These are phyloP conservation scores for Acer yangbiense DNA, from an alignment of 345 rosid species.

Conservation along the genomic window DNA sequence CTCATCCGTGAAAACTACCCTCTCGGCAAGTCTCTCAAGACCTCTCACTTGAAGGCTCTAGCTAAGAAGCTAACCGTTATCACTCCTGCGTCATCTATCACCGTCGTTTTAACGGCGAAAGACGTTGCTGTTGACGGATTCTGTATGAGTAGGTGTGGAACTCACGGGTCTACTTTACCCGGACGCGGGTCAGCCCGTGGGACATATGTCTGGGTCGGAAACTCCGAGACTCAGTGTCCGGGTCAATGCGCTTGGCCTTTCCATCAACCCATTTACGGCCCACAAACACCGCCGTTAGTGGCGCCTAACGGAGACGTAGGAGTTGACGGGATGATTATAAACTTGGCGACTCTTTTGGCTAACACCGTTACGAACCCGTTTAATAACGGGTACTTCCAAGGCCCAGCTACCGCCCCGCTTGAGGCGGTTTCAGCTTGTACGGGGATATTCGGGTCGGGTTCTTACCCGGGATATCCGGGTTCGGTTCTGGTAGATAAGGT, in stretches of 20 bases:
- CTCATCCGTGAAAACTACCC: constrained; percentile 58
- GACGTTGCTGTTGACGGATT: constrained; percentile 83
- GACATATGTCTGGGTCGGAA: constrained; percentile 84
- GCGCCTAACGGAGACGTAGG: constrained; percentile 96
- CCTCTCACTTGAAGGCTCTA: constrained; percentile 51
- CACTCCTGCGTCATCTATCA: constrained; percentile 37
- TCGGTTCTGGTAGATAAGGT: constrained; percentile 59
- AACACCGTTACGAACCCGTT: constrained; percentile 83
- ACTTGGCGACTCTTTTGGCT: constrained; percentile 73
- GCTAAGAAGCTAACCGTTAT: constrained; percentile 44
- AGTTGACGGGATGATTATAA: constrained; percentile 88
- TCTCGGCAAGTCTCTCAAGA: constrained; percentile 60
- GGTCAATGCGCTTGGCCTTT: constrained; percentile 99
- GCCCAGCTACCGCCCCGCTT: constrained; percentile 63
- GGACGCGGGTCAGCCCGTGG: constrained; percentile 36
- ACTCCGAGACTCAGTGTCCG: constrained; percentile 82
- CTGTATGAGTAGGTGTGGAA: constrained; percentile 79
- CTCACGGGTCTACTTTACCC: constrained; percentile 49
- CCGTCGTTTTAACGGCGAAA: constrained; percentile 70
- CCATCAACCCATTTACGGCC: constrained; percentile 91
- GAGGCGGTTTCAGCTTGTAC: constrained; percentile 83
- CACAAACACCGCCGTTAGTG: constrained; percentile 76
- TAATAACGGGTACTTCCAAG: constrained; percentile 71
- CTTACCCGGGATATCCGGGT: constrained; percentile 87
- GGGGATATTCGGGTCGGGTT: constrained; percentile 76